Conservation (phyloP, 768 basidiomycete species). For the Macrolepiota albuminosa region DNA sequence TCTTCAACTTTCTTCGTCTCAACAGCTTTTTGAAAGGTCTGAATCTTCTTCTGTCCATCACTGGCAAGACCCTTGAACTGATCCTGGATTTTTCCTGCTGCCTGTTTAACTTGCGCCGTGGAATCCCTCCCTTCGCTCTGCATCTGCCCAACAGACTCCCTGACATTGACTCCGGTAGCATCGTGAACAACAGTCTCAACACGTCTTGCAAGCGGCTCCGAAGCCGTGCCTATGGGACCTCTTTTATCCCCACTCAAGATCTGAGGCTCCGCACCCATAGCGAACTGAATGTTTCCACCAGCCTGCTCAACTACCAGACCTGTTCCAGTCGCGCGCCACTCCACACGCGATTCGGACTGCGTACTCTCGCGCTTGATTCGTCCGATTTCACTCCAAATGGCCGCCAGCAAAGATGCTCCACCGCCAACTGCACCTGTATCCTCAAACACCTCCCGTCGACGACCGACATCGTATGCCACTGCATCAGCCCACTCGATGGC, state of each 20-base stretch:
- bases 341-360: slow-evolving; percentile 24
- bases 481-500: slow-evolving; percentile 50
- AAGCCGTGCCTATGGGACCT: slow-evolving; percentile 56
- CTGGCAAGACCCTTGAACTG: slow-evolving; percentile 28
- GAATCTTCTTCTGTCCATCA: slow-evolving; percentile 24
- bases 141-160: slow-evolving; percentile 12
- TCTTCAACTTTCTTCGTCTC: slow-evolving; percentile 36
- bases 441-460: slow-evolving; percentile 57
- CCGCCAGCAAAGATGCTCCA: slow-evolving; percentile 44
- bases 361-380: slow-evolving; percentile 37
- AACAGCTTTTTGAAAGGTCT: slow-evolving; percentile 41
- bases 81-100: slow-evolving; percentile 22
- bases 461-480: slow-evolving; percentile 53
- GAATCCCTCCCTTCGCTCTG: slow-evolving; percentile 21
- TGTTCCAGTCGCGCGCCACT: slow-evolving; percentile 55
- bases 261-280: slow-evolving; percentile 72
- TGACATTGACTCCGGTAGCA: slow-evolving; percentile 22
- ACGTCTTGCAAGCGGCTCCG: slow-evolving; percentile 36
- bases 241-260: slow-evolving; percentile 63
- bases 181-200: slow-evolving; percentile 26
- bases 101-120: slow-evolving; percentile 12
- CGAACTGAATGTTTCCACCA: slow-evolving; percentile 33
- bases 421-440: slow-evolving; percentile 55
- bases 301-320: slow-evolving; percentile 55
- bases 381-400: slow-evolving; percentile 68